A percentile compares a stretch with the other conserved stretches of the same genome.
Evolutionary conservation across 805 yeast genomes (phyloP).

Genomic region (Brettanomyces bruxellensis): DNA sequence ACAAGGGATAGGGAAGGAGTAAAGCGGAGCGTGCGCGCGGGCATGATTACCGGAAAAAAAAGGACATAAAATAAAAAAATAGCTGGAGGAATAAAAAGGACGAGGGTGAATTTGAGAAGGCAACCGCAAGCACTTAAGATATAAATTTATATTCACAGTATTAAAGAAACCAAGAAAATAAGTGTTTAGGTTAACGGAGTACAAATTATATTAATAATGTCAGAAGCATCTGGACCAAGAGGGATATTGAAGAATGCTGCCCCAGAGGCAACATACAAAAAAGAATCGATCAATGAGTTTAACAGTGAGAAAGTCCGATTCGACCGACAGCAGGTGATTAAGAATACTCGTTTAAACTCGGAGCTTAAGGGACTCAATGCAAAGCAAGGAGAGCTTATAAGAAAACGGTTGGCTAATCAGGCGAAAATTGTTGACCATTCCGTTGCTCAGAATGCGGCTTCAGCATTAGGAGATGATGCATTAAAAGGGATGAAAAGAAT

Average conservation of each 20-base stretch:
- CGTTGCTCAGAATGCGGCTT: conserved; percentile 10
- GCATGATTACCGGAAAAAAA: too few relatives aligned
- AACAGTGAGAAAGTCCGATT: conserved; percentile 11
- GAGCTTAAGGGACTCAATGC: conserved; percentile 23
- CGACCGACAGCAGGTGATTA: conserved; percentile 61
- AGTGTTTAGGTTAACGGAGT: too few relatives aligned
- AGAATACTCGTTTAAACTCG: conserved; percentile 73
- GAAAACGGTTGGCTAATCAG: conserved; percentile 34
- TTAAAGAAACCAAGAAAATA: too few relatives aligned
- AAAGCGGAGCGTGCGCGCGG: too few relatives aligned
- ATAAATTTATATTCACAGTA: too few relatives aligned
- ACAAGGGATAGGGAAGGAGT: too few relatives aligned
- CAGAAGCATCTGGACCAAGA: conserved; percentile 11
- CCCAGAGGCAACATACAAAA: conserved; percentile 13
- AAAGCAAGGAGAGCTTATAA: conserved; percentile 35
- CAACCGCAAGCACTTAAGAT: too few relatives aligned
- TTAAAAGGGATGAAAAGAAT: conserved; percentile 80
- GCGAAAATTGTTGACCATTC: conserved; percentile 10
- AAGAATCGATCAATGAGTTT: conserved; percentile 12
- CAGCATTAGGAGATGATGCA: conserved; percentile 27
- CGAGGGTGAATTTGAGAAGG: not conserved
- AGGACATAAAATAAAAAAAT: not conserved
- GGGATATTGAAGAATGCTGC: conserved; percentile 27
- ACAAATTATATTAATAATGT: not conserved
- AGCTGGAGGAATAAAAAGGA: not conserved